Evolutionary conservation across 352 stramenopile species (phyloP).

Genomic region (Globisporangium lucens): DNA sequence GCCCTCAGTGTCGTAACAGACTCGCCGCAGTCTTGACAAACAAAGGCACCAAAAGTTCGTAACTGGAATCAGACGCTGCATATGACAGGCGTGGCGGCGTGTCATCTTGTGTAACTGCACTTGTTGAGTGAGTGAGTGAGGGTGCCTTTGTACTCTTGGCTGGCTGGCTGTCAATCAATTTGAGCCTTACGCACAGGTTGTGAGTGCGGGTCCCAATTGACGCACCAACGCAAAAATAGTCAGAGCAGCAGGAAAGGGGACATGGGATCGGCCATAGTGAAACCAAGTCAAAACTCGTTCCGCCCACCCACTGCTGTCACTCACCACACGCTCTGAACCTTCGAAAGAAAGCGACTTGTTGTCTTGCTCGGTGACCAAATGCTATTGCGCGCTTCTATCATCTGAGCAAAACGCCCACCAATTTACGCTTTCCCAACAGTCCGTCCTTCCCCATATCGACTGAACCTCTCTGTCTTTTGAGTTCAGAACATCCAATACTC

Average conservation of each 20-base stretch:
- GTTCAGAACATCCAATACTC: neutral
- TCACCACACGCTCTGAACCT: neutral
- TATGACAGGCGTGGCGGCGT: too few species aligned
- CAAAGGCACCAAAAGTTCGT: neutral
- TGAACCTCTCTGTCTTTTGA: neutral
- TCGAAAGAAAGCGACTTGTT: neutral
- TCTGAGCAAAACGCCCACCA: neutral
- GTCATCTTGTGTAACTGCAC: too few species aligned
- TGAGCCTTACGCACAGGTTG: neutral
- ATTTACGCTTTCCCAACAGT: neutral
- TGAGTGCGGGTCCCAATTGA: neutral
- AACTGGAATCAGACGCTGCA: too few species aligned
- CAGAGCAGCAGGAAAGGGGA: neutral
- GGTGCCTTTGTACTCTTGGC: neutral
- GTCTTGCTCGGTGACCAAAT: neutral
- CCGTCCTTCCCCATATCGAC: neutral
- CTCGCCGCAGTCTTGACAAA: neutral
- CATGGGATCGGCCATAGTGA: neutral
- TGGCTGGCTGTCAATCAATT: too few species aligned
- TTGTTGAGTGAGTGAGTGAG: neutral
- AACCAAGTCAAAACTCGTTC: neutral
- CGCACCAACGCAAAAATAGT: neutral
- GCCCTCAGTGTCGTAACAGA: neutral
- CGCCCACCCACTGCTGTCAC: neutral
- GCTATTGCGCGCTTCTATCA: neutral